Evolutionary conservation across 2,329 filamentous ascomycete species (phyloP).

Genomic region (Fusarium sp.): DNA sequence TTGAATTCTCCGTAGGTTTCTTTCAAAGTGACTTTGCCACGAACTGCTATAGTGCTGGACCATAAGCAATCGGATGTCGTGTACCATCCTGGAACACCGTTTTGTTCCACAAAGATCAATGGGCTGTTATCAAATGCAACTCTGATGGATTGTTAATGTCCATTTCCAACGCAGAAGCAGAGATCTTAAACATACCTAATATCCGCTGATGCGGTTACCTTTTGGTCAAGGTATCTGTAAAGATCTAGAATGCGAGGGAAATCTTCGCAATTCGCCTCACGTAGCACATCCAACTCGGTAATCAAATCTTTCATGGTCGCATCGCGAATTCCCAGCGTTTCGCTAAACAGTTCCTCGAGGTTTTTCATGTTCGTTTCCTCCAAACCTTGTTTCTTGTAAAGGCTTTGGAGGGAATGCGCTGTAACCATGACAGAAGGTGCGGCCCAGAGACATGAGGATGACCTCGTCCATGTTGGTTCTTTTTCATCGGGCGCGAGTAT

Average conservation of each 20-base stretch:
- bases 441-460: slow-evolving; percentile 18
- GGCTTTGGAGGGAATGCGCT: background rate
- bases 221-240: slow-evolving; percentile 29
- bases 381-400: slow-evolving; percentile 4
- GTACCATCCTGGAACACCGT: slow-evolving; percentile 12
- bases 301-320: slow-evolving; percentile 1
- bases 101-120: slow-evolving; percentile 11
- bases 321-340: slow-evolving; percentile 10
- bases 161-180: too few species aligned
- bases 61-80: slow-evolving; percentile 35
- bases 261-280: background rate
- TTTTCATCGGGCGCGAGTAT: slow-evolving; percentile 14
- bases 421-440: slow-evolving; percentile 16
- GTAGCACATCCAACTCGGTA: background rate
- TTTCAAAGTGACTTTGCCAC: slow-evolving; percentile 26
- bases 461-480: background rate
- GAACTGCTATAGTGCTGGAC: slow-evolving; percentile 33
- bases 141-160: slow-evolving; percentile 10
- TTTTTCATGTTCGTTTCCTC: slow-evolving; percentile 9
- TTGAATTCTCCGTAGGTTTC: slow-evolving; percentile 7
- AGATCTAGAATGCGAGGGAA: background rate
- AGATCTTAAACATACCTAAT: too few species aligned
- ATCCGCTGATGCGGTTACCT: background rate
- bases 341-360: slow-evolving; percentile 17
- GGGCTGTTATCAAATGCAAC: slow-evolving; percentile 25